Evolutionary conservation across 1,284 basidiomycete species (phyloP).

Genomic region (Retiboletus flavoniger): DNA sequence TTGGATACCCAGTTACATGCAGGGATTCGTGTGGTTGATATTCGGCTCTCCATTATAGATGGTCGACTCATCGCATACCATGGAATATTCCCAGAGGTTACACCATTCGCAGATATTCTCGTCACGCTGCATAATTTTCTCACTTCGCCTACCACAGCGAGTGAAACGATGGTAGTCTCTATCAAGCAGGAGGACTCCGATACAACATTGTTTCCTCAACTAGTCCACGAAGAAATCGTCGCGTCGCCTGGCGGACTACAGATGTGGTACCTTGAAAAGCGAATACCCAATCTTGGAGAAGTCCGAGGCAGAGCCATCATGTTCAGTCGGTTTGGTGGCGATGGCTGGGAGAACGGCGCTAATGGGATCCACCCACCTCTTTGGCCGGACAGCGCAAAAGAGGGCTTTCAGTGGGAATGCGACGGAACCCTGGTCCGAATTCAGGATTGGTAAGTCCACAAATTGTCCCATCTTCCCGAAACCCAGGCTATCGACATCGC

Average conservation of each 20-base stretch:
- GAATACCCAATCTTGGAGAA: conserved; percentile 75
- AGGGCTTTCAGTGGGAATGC: conserved; percentile 74
- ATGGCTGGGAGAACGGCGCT: conserved; percentile 66
- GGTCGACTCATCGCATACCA: conserved; percentile 74
- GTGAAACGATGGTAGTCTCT: conserved; percentile 78
- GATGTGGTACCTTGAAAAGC: conserved; percentile 80
- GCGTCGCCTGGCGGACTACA: conserved; percentile 53
- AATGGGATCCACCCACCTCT: conserved; percentile 78
- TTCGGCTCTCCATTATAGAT: conserved; percentile 72
- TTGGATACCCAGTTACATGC: conserved; percentile 58
- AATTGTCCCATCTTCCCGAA: conserved; percentile 1
- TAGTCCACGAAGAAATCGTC: conserved; percentile 65
- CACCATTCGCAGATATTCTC: conserved; percentile 66
- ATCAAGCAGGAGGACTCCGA: conserved; percentile 81
- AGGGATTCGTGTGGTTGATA: conserved; percentile 78
- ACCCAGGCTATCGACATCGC: not conserved
- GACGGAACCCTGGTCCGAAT: conserved; percentile 66
- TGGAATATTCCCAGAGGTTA: conserved; percentile 68
- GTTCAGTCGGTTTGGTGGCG: conserved; percentile 71
- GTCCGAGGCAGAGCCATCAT: conserved; percentile 80
- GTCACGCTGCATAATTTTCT: conserved; percentile 64
- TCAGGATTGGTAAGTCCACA: conserved; percentile 72
- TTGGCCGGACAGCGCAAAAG: conserved; percentile 77
- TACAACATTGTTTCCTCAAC: conserved; percentile 54
- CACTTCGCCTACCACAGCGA: conserved; percentile 48